phyloP scores from a whole-genome alignment of 2,329 filamentous ascomycete genomes.

The Diaporthe velutina region DNA sequence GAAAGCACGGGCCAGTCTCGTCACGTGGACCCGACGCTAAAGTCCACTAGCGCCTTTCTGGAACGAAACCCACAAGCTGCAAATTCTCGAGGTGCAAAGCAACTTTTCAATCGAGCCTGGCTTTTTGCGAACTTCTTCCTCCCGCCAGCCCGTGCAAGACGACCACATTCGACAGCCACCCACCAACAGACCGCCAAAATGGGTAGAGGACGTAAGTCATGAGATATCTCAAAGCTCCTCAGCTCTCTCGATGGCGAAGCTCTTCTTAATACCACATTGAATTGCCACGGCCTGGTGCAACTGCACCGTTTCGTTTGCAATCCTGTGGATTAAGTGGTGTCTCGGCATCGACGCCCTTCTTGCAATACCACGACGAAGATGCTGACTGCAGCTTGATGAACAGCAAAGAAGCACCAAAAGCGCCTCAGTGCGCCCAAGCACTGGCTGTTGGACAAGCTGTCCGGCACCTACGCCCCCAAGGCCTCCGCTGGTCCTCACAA shows the following conservation, averaged over 20 bases:
- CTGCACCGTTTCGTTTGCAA: not conserved
- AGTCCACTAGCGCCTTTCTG: slow-evolving; percentile 22
- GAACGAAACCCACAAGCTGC: slow-evolving; percentile 37
- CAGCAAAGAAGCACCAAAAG: slow-evolving; percentile 97
- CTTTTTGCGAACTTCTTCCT: slow-evolving; percentile 27
- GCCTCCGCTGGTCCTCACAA: slow-evolving; percentile 94
- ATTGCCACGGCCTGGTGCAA: not conserved
- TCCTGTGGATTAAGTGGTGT: not conserved
- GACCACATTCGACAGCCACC: slow-evolving; percentile 35
- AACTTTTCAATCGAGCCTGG: slow-evolving; percentile 22
- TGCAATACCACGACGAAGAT: not conserved
- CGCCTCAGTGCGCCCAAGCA: slow-evolving; percentile 98
- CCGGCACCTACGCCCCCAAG: slow-evolving; percentile 84
- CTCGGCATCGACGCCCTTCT: slow-evolving; percentile 3
- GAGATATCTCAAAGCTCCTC: not conserved
- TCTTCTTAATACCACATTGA: not conserved
- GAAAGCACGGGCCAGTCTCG: not conserved
- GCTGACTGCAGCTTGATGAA: slow-evolving; percentile 30
- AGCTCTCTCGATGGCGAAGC: not conserved
- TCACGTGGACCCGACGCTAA: slow-evolving; percentile 4
- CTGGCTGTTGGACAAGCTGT: slow-evolving; percentile 99
- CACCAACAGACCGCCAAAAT: slow-evolving; percentile 38
- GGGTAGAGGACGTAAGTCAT: slow-evolving; percentile 42
- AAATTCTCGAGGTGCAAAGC: slow-evolving; percentile 31
- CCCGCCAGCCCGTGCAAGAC: slow-evolving; percentile 35